These are phyloP conservation scores for Kurtzmaniella fragi DNA, from an alignment of 805 yeast genomes.

Conservation along the genomic window DNA sequence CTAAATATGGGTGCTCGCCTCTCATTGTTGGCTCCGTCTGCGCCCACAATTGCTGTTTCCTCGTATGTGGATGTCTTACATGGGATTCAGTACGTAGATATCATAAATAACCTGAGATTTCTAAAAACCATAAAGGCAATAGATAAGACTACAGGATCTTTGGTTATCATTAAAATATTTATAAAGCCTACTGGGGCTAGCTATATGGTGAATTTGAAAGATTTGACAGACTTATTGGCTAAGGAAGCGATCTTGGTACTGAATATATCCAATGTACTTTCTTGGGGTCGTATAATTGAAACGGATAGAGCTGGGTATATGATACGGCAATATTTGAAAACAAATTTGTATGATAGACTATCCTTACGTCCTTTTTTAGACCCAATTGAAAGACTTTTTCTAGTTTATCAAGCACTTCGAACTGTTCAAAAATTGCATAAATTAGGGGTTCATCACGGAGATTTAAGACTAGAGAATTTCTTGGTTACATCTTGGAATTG, in stretches of 20 bases:
- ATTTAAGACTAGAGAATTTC: conserved; percentile 85
- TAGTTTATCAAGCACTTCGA: conserved; percentile 73
- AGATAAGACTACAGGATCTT: conserved; percentile 59
- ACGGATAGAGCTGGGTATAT: conserved; percentile 91
- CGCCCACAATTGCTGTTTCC: conserved; percentile 86
- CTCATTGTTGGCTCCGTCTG: conserved; percentile 82
- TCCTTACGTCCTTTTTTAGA: conserved; percentile 85
- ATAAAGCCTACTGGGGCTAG: conserved; percentile 55
- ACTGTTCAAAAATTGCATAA: conserved; percentile 61
- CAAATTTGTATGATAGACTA: conserved; percentile 82
- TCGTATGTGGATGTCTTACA: conserved; percentile 82
- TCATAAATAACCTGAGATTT: conserved; percentile 76
- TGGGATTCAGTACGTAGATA: conserved; percentile 68
- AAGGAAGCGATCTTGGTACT: conserved; percentile 31
- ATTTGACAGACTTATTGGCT: conserved; percentile 20
- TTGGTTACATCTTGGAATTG: conserved; percentile 87
- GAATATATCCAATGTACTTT: conserved; percentile 57
- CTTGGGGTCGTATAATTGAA: conserved; percentile 71
- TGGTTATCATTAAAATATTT: conserved; percentile 69
- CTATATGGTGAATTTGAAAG: conserved; percentile 18
- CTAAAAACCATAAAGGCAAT: conserved; percentile 80
- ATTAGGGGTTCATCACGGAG: conserved; percentile 71
- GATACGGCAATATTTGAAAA: conserved; percentile 73
- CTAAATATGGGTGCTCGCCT: conserved; percentile 75
- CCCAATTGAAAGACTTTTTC: conserved; percentile 75